Percentiles rank a stretch among this genome's conserved stretches.
phyloP scores from a whole-genome alignment of 331 rosid species.

The Quercus phellos region DNA sequence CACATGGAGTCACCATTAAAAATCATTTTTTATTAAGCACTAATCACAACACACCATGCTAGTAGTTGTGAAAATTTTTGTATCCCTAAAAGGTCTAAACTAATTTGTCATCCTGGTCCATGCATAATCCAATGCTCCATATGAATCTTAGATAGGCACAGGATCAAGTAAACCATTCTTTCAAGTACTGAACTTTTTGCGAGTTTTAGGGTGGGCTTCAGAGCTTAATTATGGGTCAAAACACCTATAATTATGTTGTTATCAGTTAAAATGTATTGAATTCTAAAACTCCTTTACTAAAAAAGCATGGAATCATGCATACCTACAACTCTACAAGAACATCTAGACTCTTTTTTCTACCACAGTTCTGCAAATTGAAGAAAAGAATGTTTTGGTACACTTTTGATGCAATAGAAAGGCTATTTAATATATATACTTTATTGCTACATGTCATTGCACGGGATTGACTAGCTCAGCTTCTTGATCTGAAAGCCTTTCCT shows the following conservation, averaged over 20 bases:
- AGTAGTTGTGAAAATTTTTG: no score
- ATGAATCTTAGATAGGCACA: no score
- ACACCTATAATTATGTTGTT: not conserved
- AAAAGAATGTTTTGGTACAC: constrained; percentile 34
- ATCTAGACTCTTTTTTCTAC: constrained; percentile 3
- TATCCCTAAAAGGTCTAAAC: no score
- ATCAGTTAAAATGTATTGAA: not conserved
- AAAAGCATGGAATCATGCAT: not conserved
- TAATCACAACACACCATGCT: no score
- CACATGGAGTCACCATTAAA: no score
- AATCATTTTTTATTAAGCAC: no score
- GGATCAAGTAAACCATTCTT: no score
- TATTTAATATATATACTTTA: not conserved
- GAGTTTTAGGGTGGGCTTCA: no score
- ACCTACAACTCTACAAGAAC: not conserved
- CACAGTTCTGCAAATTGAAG: constrained; percentile 27
- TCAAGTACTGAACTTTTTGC: no score
- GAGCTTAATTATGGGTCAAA: no score
- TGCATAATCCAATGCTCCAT: no score
- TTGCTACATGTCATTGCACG: not conserved
- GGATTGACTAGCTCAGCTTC: constrained; percentile 10
- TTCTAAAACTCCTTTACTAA: not conserved
- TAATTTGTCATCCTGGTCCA: not conserved
- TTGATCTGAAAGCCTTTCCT: constrained; percentile 5
- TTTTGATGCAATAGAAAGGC: not conserved